Evolutionary conservation across 2,329 filamentous ascomycete genomes (phyloP), one percentile per base, ranked within the genome.

Genomic region (Monilinia fructicola): DNA sequence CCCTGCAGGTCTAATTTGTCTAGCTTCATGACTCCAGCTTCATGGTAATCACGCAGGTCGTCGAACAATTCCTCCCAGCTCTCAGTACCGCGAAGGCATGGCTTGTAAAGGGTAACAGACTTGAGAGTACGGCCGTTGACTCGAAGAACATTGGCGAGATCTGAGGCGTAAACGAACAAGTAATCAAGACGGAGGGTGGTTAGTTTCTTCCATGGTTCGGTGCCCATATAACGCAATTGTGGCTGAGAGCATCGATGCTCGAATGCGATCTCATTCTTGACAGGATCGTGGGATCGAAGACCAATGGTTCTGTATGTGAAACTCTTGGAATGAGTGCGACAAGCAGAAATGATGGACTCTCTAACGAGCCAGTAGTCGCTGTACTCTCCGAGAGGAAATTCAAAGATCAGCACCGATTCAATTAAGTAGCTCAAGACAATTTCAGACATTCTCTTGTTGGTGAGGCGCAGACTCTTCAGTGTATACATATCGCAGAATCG

Each of bases 51-150:
- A 14, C 18, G 18, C 11, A 46, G 9, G 18, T 2, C n/a, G 6
- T n/a, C 0, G 11, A 59, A 35, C 3, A 16, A 16, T 7, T 16
- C 1, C 1, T 1, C 1, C 18, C 18, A 48, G 6, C 1, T 11
- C 9, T n/a, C 2, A 3, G 12, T 10, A 18, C 18, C 6, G 26
- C 5, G 4, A 4, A 59, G 55, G 14, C 12, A 1, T 9, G 18
- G 5, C 11, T n/a, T 7, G 18, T n/a, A 12, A 5, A 59, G 26
- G 3, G 26, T 21, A 7, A n/a, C 5, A 7, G 26, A 2, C 18
- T 46, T 31, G 11, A 12, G 35, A 6, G 12, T 56, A 21, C 26
- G 3, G 21, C 26, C 26, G 11, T 54, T 31, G 28, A 21, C 10
- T 1, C 9, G 26, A 31, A 54, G 16, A 31, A 54, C 18, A 3